These are phyloP conservation scores for Candida sp. DNA, from an alignment of 1,139 yeast genomes.

Conservation along the genomic window DNA sequence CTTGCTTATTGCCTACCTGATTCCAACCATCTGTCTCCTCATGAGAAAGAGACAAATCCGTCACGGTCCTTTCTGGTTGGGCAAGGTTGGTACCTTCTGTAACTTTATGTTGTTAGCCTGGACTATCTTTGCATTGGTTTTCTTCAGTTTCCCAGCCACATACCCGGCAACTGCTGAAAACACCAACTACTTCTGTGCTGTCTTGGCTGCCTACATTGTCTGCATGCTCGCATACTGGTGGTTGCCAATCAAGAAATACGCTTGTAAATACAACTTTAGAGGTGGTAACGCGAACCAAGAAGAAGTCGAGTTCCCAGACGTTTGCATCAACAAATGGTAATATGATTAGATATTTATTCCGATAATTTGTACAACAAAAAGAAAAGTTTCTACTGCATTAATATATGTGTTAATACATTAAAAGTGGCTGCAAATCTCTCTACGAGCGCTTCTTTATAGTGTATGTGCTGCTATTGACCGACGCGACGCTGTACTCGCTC, in stretches of 20 bases:
- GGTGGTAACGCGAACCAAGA: slow-evolving; percentile 48
- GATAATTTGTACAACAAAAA: background rate
- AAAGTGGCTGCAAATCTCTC: background rate
- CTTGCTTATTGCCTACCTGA: slow-evolving; percentile 43
- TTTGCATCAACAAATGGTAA: slow-evolving; percentile 31
- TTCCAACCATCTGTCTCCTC: slow-evolving; percentile 54
- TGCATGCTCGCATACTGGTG: slow-evolving; percentile 65
- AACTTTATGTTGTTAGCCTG: slow-evolving; percentile 60
- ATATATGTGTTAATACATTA: background rate
- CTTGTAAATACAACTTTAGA: slow-evolving; percentile 46
- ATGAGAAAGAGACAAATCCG: slow-evolving; percentile 61
- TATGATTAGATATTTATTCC: background rate
- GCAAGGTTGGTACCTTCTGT: slow-evolving; percentile 59
- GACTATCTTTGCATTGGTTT: slow-evolving; percentile 63
- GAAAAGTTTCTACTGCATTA: background rate
- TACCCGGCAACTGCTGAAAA: slow-evolving; percentile 65
- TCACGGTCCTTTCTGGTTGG: slow-evolving; percentile 70
- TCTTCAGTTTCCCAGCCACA: slow-evolving; percentile 69
- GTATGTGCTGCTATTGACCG: background rate
- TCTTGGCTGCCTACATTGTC: slow-evolving; percentile 56
- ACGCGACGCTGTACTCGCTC: background rate
- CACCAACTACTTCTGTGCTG: slow-evolving; percentile 78
- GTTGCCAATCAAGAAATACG: slow-evolving; percentile 45
- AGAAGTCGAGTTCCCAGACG: slow-evolving; percentile 52
- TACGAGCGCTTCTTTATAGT: background rate